Percentiles rank a stretch among this genome's conserved stretches.
Evolutionary conservation across 805 yeast genomes (phyloP).

Genomic region (Metschnikowia kunwiensis): DNA sequence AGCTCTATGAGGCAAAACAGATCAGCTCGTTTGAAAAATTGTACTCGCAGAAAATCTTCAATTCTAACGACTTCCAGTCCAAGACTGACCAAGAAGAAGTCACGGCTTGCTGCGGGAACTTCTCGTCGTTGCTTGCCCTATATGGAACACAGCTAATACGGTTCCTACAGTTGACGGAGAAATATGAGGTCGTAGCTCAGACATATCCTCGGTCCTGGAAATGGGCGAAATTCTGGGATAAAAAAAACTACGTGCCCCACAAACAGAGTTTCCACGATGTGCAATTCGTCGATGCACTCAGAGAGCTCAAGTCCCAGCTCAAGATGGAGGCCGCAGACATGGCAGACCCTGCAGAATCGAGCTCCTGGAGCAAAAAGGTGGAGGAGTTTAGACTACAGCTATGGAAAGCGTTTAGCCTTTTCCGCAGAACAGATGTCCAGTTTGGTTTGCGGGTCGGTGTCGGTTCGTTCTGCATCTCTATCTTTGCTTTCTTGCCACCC

Average conservation of each 20-base stretch:
- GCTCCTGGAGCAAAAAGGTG: neutral
- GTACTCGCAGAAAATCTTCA: constrained; percentile 55
- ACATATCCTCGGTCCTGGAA: constrained; percentile 37
- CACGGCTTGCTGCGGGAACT: constrained; percentile 81
- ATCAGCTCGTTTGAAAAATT: constrained; percentile 53
- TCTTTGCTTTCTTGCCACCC: constrained; percentile 61
- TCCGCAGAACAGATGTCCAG: constrained; percentile 65
- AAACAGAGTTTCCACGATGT: constrained; percentile 9
- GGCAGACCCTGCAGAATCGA: neutral
- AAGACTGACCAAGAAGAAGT: constrained; percentile 72
- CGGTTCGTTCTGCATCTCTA: constrained; percentile 65
- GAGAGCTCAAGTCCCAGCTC: constrained; percentile 18
- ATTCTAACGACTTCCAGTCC: constrained; percentile 30
- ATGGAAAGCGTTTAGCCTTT: constrained; percentile 51
- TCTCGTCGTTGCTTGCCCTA: constrained; percentile 60
- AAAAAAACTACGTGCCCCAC: constrained; percentile 1
- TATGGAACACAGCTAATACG: constrained; percentile 55
- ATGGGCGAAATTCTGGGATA: constrained; percentile 54
- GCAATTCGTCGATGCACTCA: constrained; percentile 19
- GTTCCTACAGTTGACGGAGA: constrained; percentile 45
- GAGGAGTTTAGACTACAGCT: constrained; percentile 21
- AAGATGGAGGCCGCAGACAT: constrained; percentile 1
- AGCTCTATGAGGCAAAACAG: constrained; percentile 56
- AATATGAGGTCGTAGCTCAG: constrained; percentile 31
- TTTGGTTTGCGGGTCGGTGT: constrained; percentile 78